phyloP scores from a whole-genome alignment of 768 basidiomycete species.

The Serendipita sp. region DNA sequence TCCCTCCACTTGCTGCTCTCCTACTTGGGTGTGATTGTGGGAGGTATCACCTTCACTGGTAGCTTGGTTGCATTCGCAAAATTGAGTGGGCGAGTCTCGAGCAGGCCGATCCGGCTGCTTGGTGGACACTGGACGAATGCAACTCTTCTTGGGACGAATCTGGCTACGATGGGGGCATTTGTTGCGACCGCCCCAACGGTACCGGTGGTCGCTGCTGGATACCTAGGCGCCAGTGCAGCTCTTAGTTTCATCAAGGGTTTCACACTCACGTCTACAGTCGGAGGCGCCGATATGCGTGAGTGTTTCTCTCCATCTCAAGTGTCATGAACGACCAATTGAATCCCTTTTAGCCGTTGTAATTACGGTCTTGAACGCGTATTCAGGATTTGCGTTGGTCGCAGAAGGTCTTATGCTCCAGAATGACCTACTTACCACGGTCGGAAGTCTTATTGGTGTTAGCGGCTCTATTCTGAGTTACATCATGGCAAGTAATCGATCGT shows the following conservation, averaged over 20 bases:
- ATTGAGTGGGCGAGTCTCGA: slow-evolving; percentile 67
- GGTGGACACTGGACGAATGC: slow-evolving; percentile 64
- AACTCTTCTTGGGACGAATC: slow-evolving; percentile 56
- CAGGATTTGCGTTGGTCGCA: slow-evolving; percentile 79
- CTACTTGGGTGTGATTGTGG: slow-evolving; percentile 74
- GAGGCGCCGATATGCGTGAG: slow-evolving; percentile 87
- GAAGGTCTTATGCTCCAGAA: slow-evolving; percentile 91
- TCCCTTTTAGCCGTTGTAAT: slow-evolving; percentile 59
- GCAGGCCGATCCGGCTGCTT: slow-evolving; percentile 54
- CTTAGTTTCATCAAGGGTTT: slow-evolving; percentile 76
- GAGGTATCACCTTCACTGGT: slow-evolving; percentile 80
- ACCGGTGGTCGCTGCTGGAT: slow-evolving; percentile 63
- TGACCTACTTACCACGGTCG: slow-evolving; percentile 65
- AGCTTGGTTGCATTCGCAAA: slow-evolving; percentile 84
- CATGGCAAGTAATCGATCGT: slow-evolving; percentile 40
- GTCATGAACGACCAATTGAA: not conserved
- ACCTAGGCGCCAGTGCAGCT: slow-evolving; percentile 53
- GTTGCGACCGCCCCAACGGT: slow-evolving; percentile 50
- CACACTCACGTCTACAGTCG: slow-evolving; percentile 83
- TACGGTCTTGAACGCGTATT: slow-evolving; percentile 81
- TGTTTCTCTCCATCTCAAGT: slow-evolving; percentile 12
- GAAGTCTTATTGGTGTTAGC: slow-evolving; percentile 71
- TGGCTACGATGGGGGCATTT: slow-evolving; percentile 62
- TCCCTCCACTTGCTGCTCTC: slow-evolving; percentile 69
- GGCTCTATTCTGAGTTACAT: slow-evolving; percentile 86